These are phyloP conservation scores for Metschnikowia gruessii DNA, from an alignment of 805 yeast genomes.

Conservation along the genomic window DNA sequence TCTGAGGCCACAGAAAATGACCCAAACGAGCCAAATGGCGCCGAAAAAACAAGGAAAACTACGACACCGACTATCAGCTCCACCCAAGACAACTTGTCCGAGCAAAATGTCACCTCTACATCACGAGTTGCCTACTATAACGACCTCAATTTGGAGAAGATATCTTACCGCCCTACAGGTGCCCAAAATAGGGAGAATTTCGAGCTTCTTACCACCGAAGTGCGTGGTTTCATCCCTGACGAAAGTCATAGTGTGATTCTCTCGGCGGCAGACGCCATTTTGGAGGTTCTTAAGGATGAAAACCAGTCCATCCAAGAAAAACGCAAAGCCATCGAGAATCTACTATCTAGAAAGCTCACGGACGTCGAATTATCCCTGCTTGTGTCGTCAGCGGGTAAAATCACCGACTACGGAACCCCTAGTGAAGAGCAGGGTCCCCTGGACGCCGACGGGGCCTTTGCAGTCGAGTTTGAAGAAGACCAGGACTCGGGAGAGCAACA, in stretches of 20 bases:
- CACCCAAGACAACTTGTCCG: too few species aligned
- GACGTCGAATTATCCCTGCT: conserved; percentile 48
- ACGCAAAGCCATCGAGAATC: conserved; percentile 49
- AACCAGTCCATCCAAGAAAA: conserved; percentile 41
- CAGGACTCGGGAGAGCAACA: conserved; percentile 6
- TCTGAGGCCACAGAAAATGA: background rate
- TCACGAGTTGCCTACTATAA: conserved; percentile 6
- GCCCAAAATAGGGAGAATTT: conserved; percentile 49
- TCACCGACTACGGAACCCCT: conserved; percentile 48
- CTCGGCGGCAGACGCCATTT: conserved; percentile 66
- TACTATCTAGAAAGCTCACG: conserved; percentile 39
- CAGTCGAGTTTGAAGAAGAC: conserved; percentile 24
- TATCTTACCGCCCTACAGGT: conserved; percentile 63
- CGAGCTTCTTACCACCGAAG: conserved; percentile 59
- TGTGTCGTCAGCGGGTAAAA: conserved; percentile 40
- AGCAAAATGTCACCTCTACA: background rate
- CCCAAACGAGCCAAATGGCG: too few species aligned
- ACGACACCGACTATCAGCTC: too few species aligned
- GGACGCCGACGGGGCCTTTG: conserved; percentile 24
- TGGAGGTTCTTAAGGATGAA: conserved; percentile 53
- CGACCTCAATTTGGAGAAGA: conserved; percentile 37
- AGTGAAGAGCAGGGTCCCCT: conserved; percentile 11
- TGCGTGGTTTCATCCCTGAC: conserved; percentile 59
- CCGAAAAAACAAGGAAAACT: too few species aligned
- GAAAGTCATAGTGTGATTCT: conserved; percentile 69